phyloP scores from a whole-genome alignment of 1,284 basidiomycete species.

The Ganoderma lingzhi region DNA sequence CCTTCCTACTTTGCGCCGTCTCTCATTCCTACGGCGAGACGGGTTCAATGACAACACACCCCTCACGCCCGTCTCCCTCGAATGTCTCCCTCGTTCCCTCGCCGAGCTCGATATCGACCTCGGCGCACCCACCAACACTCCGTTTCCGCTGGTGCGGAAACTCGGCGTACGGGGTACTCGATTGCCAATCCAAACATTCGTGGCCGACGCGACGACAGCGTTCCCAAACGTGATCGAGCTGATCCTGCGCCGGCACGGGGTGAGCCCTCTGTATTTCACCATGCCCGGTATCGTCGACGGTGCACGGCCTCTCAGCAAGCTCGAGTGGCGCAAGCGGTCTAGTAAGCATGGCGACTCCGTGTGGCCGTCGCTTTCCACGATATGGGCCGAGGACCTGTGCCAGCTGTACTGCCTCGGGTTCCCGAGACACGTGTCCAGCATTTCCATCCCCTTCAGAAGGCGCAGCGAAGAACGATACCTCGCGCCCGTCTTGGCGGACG shows the following conservation, averaged over 20 bases:
- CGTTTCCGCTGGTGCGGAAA: not conserved
- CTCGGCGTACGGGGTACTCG: not conserved
- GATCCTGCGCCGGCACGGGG: not conserved
- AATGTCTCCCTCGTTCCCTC: not conserved
- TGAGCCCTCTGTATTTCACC: too few relatives aligned
- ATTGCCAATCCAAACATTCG: not conserved
- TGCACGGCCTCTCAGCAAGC: not conserved
- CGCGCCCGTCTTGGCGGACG: too few relatives aligned
- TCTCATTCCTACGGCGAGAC: not conserved
- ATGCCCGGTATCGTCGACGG: not conserved
- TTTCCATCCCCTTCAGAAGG: too few relatives aligned
- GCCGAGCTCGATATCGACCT: not conserved
- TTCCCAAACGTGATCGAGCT: not conserved
- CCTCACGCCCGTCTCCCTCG: not conserved
- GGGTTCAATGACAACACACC: not conserved
- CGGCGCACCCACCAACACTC: not conserved
- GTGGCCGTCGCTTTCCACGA: too few relatives aligned
- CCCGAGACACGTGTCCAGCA: too few relatives aligned
- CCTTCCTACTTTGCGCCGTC: not conserved
- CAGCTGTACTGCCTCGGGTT: too few relatives aligned
- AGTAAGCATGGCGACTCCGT: too few relatives aligned
- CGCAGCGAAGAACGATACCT: too few relatives aligned
- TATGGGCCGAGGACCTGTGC: too few relatives aligned
- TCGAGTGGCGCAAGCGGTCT: not conserved
- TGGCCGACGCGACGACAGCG: not conserved